Evolutionary conservation across 257 asterid genomes (phyloP).

Genomic region (Solanum acaule): DNA sequence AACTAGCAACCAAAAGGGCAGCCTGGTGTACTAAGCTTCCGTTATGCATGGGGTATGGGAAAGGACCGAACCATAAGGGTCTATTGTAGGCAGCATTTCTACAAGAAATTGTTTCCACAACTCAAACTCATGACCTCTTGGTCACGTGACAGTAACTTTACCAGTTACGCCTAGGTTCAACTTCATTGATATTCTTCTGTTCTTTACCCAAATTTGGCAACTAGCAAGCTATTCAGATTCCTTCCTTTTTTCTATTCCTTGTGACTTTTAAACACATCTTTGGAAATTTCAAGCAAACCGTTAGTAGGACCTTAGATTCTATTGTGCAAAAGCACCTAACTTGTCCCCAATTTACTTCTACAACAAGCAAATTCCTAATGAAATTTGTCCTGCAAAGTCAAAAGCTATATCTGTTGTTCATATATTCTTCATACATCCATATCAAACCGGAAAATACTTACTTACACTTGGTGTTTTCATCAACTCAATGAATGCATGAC

Average conservation of each 20-base stretch:
- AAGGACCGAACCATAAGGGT: neutral
- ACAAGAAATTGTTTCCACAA: neutral
- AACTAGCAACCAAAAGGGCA: neutral
- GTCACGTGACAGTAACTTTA: neutral
- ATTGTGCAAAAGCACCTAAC: conserved; percentile 32
- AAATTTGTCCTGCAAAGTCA: conserved; percentile 2
- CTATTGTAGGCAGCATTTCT: neutral
- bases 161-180: neutral
- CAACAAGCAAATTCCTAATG: neutral
- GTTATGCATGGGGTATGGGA: neutral
- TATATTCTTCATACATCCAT: neutral
- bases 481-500: neutral
- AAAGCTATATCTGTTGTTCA: neutral
- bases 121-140: neutral
- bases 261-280: neutral
- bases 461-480: neutral
- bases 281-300: neutral
- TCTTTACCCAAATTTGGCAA: neutral
- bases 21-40: neutral
- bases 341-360: neutral
- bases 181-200: neutral
- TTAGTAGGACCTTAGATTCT: neutral
- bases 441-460: neutral
- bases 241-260: neutral
- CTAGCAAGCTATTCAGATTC: neutral